These are phyloP conservation scores for Xylariaceae sp. DNA, from an alignment of 2,329 filamentous ascomycete species.

Conservation along the genomic window DNA sequence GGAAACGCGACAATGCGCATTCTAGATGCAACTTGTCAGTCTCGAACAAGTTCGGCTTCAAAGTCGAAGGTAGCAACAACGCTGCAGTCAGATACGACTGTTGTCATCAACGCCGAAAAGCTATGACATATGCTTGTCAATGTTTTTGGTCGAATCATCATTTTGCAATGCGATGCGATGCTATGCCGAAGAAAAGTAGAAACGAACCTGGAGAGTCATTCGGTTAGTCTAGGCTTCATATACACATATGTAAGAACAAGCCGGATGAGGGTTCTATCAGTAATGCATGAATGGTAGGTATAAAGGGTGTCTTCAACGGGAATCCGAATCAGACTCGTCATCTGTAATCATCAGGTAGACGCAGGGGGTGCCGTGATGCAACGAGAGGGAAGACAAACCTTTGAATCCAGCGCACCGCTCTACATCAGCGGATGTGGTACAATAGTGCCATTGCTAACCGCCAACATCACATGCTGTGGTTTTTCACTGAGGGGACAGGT, in stretches of 20 bases:
- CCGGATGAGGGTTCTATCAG: conserved; percentile 22
- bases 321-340: conserved; percentile 62
- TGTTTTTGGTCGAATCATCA: conserved; percentile 78
- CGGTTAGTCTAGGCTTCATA: conserved; percentile 12
- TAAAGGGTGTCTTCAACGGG: conserved; percentile 56
- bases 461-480: not conserved
- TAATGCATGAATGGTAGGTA: conserved; percentile 55
- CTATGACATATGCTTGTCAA: conserved; percentile 99
- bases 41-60: not conserved
- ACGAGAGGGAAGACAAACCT: conserved; percentile 10
- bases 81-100: conserved; percentile 41
- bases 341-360: conserved; percentile 50
- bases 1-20: not conserved
- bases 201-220: conserved; percentile 13
- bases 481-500: conserved; percentile 3
- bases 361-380: conserved; percentile 1
- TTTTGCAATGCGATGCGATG: conserved; percentile 33
- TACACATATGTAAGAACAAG: not conserved
- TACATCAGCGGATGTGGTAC: too few relatives aligned
- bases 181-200: conserved; percentile 2
- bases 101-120: conserved; percentile 49
- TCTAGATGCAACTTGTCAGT: conserved; percentile 30
- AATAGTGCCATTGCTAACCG: not conserved
- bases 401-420: not conserved
- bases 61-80: conserved; percentile 13